Evolutionary conservation across 2,329 filamentous ascomycete genomes (phyloP), one percentile per base, ranked within the genome.

Genomic region (Fusarium oligoseptatum): DNA sequence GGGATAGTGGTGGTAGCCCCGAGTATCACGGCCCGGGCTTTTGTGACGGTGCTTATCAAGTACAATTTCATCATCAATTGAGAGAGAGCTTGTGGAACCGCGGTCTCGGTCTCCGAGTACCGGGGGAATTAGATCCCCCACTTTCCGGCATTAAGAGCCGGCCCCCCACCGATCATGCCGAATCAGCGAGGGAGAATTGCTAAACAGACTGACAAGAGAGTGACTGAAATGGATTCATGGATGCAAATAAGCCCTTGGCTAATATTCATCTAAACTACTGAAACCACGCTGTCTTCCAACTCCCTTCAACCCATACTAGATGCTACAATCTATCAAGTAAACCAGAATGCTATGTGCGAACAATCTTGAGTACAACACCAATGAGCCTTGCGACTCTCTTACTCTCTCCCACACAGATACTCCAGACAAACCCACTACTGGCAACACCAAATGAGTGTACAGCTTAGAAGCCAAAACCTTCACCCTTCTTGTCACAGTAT

Each of bases 401-500:
- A 14, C 20, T 52, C 24, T 65, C 37, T 68, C 41, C 73, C 68
- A 45, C 36, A 36, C 43, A 37, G 52, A 57, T 55, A 62, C 68
- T 52, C 60, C 39, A 58, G 27, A 22, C 39, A 48, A 20, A 15
- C 27, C 36, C 17, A 24, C 36, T 57, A 22, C 43, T 20, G 32
- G 20, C 43, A 24, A 60, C 39, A 32, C 34, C 45, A 60, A 52
- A 29, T 56, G 57, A 37, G 27, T 45, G 20, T 37, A 55, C 22
- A 20, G 48, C 57, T 76, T 32, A 77, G 22, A 74, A 66, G 32
- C 71, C 74, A 20, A 74, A 66, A 32, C 71, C 76, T 15, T 73
- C 83, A 60, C 77, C 76, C 56, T 75, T 83, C 64, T 81, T 82
- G 64, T 91, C 88, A 72, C 89, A 91, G 79, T 91, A 90, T 64